phyloP scores from a whole-genome alignment of 345 rosid genomes.

The Lepidium sativum region DNA sequence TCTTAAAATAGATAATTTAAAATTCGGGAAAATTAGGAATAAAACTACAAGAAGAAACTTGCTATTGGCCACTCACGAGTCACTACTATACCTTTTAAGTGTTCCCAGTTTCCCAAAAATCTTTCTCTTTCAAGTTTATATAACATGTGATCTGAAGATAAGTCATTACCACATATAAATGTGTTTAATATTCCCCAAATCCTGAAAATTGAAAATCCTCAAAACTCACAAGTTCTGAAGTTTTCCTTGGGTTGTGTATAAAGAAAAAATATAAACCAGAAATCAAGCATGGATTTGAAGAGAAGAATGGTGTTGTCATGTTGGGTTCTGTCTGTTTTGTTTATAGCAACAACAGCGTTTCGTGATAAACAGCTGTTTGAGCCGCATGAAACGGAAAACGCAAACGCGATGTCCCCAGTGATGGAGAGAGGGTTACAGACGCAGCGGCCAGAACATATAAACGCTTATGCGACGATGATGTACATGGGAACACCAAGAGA shows the following conservation, averaged over 20 bases:
- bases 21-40: not conserved
- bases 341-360: not conserved
- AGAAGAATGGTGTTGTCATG: not conserved
- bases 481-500: constrained; percentile 98
- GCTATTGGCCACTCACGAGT: not conserved
- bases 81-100: not conserved
- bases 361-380: constrained; percentile 1
- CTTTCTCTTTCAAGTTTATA: not conserved
- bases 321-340: constrained; percentile 5
- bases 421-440: constrained; percentile 5
- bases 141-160: not conserved
- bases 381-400: constrained; percentile 6
- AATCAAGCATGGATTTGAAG: constrained; percentile 1
- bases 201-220: not conserved
- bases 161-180: not conserved
- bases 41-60: not conserved
- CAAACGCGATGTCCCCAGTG: constrained; percentile 3
- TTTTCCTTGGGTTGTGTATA: not conserved
- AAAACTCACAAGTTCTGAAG: not conserved
- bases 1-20: not conserved
- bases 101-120: constrained; percentile 8
- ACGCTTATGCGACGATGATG: constrained; percentile 99
- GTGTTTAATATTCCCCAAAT: not conserved
- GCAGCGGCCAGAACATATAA: constrained; percentile 36
- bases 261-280: too few species aligned